Evolutionary conservation across 192 early-diverging fungal genomes (phyloP).

Genomic region (Coemansia sp.): DNA sequence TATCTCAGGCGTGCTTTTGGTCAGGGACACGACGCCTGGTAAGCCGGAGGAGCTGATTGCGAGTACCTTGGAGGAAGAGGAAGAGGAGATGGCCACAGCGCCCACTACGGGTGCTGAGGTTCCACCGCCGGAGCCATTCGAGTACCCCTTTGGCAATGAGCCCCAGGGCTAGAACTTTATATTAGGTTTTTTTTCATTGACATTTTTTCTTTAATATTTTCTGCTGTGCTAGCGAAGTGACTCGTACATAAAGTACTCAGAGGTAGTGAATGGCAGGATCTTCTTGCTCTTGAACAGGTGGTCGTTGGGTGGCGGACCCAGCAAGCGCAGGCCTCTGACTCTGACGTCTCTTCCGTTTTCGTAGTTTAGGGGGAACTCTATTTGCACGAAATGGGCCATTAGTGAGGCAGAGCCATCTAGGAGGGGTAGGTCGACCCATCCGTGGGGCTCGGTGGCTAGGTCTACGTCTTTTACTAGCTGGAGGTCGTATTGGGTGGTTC

Average conservation of each 20-base stretch:
- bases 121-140: slow-evolving; percentile 75
- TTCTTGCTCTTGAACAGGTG: slow-evolving; percentile 27
- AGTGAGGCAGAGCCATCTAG: slow-evolving; percentile 12
- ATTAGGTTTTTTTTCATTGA: slow-evolving; percentile 12
- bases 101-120: slow-evolving; percentile 38
- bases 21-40: slow-evolving; percentile 71
- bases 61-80: slow-evolving; percentile 47
- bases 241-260: slow-evolving; percentile 45
- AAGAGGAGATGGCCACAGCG: slow-evolving; percentile 5
- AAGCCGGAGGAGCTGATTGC: slow-evolving; percentile 83
- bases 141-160: slow-evolving; percentile 70
- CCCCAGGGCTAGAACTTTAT: slow-evolving; percentile 15
- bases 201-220: background rate
- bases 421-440: slow-evolving; percentile 32
- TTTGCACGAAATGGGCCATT: slow-evolving; percentile 31
- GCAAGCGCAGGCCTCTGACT: slow-evolving; percentile 26
- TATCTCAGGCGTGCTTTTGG: slow-evolving; percentile 77
- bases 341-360: slow-evolving; percentile 46
- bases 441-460: slow-evolving; percentile 22
- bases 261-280: slow-evolving; percentile 30
- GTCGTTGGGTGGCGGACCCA: slow-evolving; percentile 29
- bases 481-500: slow-evolving; percentile 29
- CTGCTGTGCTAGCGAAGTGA: slow-evolving; percentile 18
- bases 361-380: slow-evolving; percentile 44
- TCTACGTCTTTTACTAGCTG: slow-evolving; percentile 19